phyloP scores from a whole-genome alignment of 371 early-diverging fungal genomes.

The Mucor lusitanicus region DNA sequence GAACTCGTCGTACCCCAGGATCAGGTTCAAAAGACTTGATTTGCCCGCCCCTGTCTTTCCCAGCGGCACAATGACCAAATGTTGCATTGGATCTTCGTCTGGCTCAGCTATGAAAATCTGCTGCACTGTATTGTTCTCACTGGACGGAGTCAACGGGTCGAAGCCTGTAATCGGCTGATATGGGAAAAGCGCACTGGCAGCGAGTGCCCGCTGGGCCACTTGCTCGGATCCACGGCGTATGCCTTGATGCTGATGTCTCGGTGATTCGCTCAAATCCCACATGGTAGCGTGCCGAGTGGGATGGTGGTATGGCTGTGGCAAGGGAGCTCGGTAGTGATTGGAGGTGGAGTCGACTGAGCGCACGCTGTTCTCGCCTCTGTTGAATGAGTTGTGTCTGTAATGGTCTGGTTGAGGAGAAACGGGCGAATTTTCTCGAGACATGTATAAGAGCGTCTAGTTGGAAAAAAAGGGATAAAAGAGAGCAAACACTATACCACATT shows the following conservation, averaged over 20 bases:
- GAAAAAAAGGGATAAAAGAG: not conserved
- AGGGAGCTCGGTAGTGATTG: not conserved
- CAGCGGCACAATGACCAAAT: slow-evolving; percentile 15
- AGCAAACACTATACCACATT: not conserved
- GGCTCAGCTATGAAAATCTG: slow-evolving; percentile 14
- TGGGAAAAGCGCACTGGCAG: slow-evolving; percentile 5
- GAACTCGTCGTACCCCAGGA: slow-evolving; percentile 50
- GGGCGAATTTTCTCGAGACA: not conserved
- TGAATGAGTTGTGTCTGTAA: slow-evolving; percentile 1
- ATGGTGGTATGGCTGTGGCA: slow-evolving; percentile 11
- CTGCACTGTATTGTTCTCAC: not conserved
- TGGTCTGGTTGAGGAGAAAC: not conserved
- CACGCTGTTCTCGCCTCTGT: not conserved
- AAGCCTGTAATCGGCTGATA: slow-evolving; percentile 14
- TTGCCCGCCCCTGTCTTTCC: slow-evolving; percentile 45
- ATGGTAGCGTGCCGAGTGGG: slow-evolving; percentile 11
- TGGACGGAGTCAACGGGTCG: not conserved
- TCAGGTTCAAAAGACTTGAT: slow-evolving; percentile 52
- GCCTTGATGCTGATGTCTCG: not conserved
- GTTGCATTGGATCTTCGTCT: slow-evolving; percentile 26
- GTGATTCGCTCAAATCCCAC: slow-evolving; percentile 4
- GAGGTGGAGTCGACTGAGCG: not conserved
- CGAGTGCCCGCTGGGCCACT: not conserved
- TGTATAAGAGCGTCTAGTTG: not conserved
- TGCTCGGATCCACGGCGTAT: slow-evolving; percentile 7